Percentiles rank a stretch among this genome's conserved stretches.
phyloP scores from a whole-genome alignment of 2,329 filamentous ascomycete species.

The Penicillium sp. region DNA sequence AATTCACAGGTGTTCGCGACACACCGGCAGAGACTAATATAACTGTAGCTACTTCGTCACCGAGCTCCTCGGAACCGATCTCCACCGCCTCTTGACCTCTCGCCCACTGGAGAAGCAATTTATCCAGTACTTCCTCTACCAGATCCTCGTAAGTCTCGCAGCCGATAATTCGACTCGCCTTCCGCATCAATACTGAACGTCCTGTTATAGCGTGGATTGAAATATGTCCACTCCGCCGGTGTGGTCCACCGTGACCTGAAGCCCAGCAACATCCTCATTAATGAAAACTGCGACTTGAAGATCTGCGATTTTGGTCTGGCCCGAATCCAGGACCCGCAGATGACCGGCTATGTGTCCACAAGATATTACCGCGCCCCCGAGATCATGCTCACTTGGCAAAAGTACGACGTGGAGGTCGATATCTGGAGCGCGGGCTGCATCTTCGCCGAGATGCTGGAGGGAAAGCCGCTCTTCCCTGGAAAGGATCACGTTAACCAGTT shows the following conservation, averaged over 20 bases:
- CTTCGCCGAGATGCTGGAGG: conserved; percentile 98
- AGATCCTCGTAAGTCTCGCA: conserved; percentile 79
- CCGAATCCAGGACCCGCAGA: conserved; percentile 97
- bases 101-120: conserved; percentile 98
- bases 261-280: conserved; percentile 98
- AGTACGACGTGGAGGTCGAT: conserved; percentile 98
- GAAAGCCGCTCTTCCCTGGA: conserved; percentile 96
- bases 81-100: conserved; percentile 93
- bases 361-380: conserved; percentile 98
- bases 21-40: neutral
- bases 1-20: conserved; percentile 2
- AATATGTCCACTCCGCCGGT: conserved; percentile 98
- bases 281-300: conserved; percentile 99
- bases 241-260: conserved; percentile 98
- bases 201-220: conserved; percentile 77
- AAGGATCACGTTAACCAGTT: conserved; percentile 99
- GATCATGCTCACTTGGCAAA: conserved; percentile 99
- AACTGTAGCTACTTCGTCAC: conserved; percentile 88
- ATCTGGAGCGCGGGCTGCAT: conserved; percentile 99
- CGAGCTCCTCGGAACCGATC: conserved; percentile 93
- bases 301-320: conserved; percentile 99
- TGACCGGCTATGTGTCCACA: conserved; percentile 99
- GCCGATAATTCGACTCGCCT: neutral
- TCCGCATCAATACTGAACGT: conserved; percentile 27
- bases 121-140: conserved; percentile 99